Evolutionary conservation across 2,329 filamentous ascomycete species (phyloP).

Genomic region (Phialophora tarda): DNA sequence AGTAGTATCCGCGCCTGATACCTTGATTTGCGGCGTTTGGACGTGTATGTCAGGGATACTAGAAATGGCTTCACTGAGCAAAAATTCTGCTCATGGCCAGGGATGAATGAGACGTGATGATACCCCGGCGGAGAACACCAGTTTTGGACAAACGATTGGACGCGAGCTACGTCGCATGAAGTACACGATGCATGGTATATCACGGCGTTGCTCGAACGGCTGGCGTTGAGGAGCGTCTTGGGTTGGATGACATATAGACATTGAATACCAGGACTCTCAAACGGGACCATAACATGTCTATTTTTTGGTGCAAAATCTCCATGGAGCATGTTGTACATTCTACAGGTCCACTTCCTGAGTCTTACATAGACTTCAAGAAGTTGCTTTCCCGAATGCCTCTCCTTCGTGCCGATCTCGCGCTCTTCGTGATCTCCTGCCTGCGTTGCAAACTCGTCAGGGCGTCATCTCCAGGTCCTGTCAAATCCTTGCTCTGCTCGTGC

Average conservation of each 20-base stretch:
- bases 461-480: slow-evolving; percentile 48
- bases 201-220: background rate
- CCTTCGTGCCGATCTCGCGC: slow-evolving; percentile 52
- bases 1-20: slow-evolving; percentile 31
- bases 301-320: background rate
- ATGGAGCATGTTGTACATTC: background rate
- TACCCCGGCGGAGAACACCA: slow-evolving; percentile 16
- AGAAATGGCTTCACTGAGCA: slow-evolving; percentile 11
- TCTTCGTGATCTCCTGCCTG: slow-evolving; percentile 51
- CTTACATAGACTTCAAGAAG: slow-evolving; percentile 55
- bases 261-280: background rate
- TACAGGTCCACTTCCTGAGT: background rate
- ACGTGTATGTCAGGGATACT: slow-evolving; percentile 5
- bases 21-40: slow-evolving; percentile 14
- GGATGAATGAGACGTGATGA: slow-evolving; percentile 11
- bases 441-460: slow-evolving; percentile 48
- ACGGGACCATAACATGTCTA: too few species aligned
- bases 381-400: slow-evolving; percentile 55
- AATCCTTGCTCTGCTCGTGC: slow-evolving; percentile 54
- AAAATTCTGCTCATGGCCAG: slow-evolving; percentile 1
- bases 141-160: slow-evolving; percentile 2
- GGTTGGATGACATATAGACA: slow-evolving; percentile 8
- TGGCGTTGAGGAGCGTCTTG: background rate
- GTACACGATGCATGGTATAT: slow-evolving; percentile 16
- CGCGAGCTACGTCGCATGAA: slow-evolving; percentile 9